Evolutionary conservation across 2,329 filamentous ascomycete genomes (phyloP).

Genomic region (Pyrenophora seminiperda): DNA sequence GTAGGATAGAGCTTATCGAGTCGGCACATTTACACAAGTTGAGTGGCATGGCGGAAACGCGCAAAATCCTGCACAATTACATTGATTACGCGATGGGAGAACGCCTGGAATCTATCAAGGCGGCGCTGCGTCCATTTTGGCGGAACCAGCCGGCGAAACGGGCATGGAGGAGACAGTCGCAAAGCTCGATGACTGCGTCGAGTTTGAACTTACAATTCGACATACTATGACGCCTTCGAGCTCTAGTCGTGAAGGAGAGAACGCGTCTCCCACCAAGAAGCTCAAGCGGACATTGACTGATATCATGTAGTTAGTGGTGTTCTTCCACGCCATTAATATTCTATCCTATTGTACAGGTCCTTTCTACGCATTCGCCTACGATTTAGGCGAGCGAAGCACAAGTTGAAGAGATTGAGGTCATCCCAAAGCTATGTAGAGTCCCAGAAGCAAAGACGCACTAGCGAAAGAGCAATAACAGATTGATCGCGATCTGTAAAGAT

Average conservation of each 20-base stretch:
- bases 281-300: too few species aligned
- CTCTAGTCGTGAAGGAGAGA: background rate
- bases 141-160: constrained; percentile 6
- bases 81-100: constrained; percentile 16
- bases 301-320: too few species aligned
- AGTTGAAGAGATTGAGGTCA: too few species aligned
- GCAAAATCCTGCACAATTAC: constrained; percentile 17
- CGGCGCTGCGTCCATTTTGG: constrained; percentile 16
- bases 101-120: constrained; percentile 16
- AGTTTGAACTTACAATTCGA: background rate
- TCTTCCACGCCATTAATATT: too few species aligned
- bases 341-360: too few species aligned
- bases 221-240: constrained; percentile 1
- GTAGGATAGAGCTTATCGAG: constrained; percentile 16
- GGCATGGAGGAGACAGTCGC: constrained; percentile 3
- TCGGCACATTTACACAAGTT: constrained; percentile 15
- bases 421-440: too few species aligned
- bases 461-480: too few species aligned
- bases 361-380: too few species aligned
- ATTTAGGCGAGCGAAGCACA: too few species aligned
- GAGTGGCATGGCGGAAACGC: constrained; percentile 8
- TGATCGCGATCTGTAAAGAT: too few species aligned
- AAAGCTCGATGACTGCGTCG: constrained; percentile 10
- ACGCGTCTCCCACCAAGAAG: too few species aligned
- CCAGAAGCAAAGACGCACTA: too few species aligned